These are phyloP conservation scores for Debaryomyces coudertii DNA, from an alignment of 1,139 yeast species.

Conservation along the genomic window DNA sequence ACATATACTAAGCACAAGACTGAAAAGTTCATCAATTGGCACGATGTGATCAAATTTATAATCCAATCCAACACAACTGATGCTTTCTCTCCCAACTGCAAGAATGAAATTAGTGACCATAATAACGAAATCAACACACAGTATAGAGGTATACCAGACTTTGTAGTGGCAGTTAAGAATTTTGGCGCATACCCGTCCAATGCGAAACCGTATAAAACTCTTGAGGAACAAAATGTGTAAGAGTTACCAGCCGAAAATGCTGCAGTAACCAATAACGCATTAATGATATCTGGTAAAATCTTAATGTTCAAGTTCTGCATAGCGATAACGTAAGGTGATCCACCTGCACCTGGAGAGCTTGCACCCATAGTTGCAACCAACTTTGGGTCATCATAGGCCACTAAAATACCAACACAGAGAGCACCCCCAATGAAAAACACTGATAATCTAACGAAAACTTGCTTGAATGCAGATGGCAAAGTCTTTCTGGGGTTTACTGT, in stretches of 20 bases:
- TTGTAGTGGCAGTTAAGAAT: conserved; percentile 40
- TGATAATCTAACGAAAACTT: conserved; percentile 35
- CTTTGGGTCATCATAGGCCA: conserved; percentile 33
- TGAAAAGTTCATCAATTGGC: conserved; percentile 34
- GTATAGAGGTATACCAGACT: conserved; percentile 44
- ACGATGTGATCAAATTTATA: conserved; percentile 34
- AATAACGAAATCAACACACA: conserved; percentile 42
- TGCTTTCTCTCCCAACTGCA: conserved; percentile 30
- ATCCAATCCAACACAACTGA: conserved; percentile 35
- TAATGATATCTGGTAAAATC: conserved; percentile 38
- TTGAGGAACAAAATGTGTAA: conserved; percentile 37
- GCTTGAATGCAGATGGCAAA: conserved; percentile 37
- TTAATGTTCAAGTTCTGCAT: conserved; percentile 39
- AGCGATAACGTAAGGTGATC: conserved; percentile 40
- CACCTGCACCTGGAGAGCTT: conserved; percentile 29
- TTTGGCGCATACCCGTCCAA: conserved; percentile 38
- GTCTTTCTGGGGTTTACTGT: conserved; percentile 36
- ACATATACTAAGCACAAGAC: conserved; percentile 29
- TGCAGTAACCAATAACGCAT: conserved; percentile 44
- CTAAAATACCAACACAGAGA: conserved; percentile 37
- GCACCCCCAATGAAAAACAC: conserved; percentile 38
- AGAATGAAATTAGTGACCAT: conserved; percentile 51
- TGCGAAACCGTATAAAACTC: conserved; percentile 38
- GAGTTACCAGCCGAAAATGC: conserved; percentile 53
- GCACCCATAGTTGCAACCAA: conserved; percentile 33